phyloP scores from a whole-genome alignment of 2,329 filamentous ascomycete species.

The Chaetomiaceae sp. region DNA sequence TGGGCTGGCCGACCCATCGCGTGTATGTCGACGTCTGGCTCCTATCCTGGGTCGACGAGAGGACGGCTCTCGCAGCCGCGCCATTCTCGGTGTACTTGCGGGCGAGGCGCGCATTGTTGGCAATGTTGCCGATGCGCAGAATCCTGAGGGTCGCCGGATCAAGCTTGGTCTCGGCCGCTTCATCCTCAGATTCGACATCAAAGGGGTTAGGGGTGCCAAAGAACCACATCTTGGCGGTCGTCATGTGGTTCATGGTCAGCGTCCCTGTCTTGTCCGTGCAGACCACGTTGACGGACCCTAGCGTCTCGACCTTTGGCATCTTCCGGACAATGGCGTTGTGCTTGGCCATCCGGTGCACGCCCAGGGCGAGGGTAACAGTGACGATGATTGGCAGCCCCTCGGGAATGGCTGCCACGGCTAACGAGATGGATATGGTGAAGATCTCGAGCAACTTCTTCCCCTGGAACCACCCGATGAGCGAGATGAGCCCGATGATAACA shows the following conservation, averaged over 20 bases:
- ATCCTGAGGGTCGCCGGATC: conserved; percentile 75
- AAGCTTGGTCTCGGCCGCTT: conserved; percentile 53
- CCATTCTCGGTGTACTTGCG: conserved; percentile 65
- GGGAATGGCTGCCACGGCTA: conserved; percentile 93
- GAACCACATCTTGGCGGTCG: conserved; percentile 93
- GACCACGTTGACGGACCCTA: conserved; percentile 99
- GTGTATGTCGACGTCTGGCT: conserved; percentile 63
- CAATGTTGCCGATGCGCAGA: conserved; percentile 88
- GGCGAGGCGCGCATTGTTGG: conserved; percentile 85
- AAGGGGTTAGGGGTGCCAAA: conserved; percentile 62
- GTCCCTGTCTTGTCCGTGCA: conserved; percentile 99
- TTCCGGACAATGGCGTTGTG: conserved; percentile 92
- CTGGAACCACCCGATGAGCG: conserved; percentile 82
- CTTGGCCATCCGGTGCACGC: conserved; percentile 93
- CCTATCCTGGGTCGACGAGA: conserved; percentile 77
- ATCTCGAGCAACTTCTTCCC: conserved; percentile 89
- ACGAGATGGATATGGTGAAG: conserved; percentile 94
- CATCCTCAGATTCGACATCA: conserved; percentile 52
- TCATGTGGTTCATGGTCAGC: conserved; percentile 97
- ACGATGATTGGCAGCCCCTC: conserved; percentile 97
- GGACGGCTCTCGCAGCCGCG: conserved; percentile 69
- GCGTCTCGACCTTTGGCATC: conserved; percentile 93
- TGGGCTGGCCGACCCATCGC: conserved; percentile 94
- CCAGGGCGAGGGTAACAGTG: conserved; percentile 89
- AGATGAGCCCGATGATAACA: conserved; percentile 87